Base-by-base conservation (phyloP, 768 basidiomycete species). In the Chiua virens region DNA sequence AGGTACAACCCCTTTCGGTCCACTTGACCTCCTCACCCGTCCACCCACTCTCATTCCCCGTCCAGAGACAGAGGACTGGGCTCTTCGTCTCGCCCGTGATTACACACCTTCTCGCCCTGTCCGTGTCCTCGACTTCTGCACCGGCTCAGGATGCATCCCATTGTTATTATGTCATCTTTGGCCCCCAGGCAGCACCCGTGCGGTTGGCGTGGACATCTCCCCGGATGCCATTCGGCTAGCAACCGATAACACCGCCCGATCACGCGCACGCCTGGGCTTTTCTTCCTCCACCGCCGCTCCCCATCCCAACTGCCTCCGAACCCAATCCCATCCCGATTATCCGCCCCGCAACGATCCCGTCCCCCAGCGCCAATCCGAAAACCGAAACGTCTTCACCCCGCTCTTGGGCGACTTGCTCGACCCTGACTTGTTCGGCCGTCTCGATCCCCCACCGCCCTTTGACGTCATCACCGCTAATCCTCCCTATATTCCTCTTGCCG, bases 31-130 rank as follows among this genome's bases (percentile, higher is more conserved):
- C 61, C 73, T 83, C 52, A 75, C 78, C 10, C 81, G 89, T 17
- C 75, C 87, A 3, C 96, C 96, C 2, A 84, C 86, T 17, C 83
- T 98, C 56, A 98, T 98, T 38, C 96, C 96, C 13, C 87, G 96
- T 14, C 90, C 94, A 39, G 96, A 99, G 70, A 99, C 96, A 0
- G 92, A 97, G 63, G 71, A 92, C 56, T 91, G 89, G 88, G 75
- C 85, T 8, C 66, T 82, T 9, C 77, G 75, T 45, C 79, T 93
- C 49, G 77, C 85, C 23, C 71, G 77, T 13, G 53, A 67, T 3
- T 75, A 76, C 8, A 64, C 68, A 15, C 42, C 34, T 5, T 18
- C 39, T 6, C 49, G 54, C 7, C 71, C 71, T 0, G 23, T 77
- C 15, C 73, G 72, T 27, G 69, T 95, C 23, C 75, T 98, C 28